Base-by-base conservation (phyloP, 768 basidiomycete genomes). In the Amanita thiersii region DNA sequence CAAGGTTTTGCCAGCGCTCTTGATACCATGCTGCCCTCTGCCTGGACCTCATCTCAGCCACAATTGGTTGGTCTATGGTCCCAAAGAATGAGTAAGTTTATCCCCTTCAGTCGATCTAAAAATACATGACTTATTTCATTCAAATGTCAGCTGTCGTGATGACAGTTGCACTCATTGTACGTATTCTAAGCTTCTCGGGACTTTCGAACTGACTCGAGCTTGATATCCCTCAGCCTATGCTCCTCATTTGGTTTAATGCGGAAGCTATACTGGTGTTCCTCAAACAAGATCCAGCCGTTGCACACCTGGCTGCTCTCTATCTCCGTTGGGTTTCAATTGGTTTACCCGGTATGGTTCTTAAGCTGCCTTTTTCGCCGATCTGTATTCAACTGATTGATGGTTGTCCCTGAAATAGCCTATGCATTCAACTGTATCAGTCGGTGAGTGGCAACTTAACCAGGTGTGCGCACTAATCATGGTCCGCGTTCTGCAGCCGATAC, bases 21-120 rank as follows among this genome's bases (percentile, higher is more conserved):
- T 14, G 96, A 99, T 58, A 93, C 93, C 0, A 73, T 99, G 52
- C 77, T 97, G 6, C 94, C 96, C 1, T 79, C 88, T 28, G 92
- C 94, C 11, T 99, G 88, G 92, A 93, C 96, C 0, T 91, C 90
- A 2, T 56, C 79, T 1, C 79, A 82, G 21, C 94, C 92, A 0
- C 64, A 81, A 11, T 69, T 89, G 8, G 88, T 97, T 8, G 92
- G 92, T 5, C 69, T 94, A 5, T 94, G 92, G 92, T 62, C 84
- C 6, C 90, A 93, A 58, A 69, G 92, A 48, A 91, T 89, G 86
- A 65, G 84, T 85, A 49, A 33, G 81, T 66, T 40, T 28, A 30
- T n/a, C 8, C 30, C 43, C 4, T 15, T 31, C 37, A 26, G 32
- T 7, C 24, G n/a, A 24, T 18, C 29, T 11, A 3, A 18, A 29